These are phyloP conservation scores for Phytophthora cryptogea DNA, from an alignment of 352 stramenopile genomes.

Conservation along the genomic window DNA sequence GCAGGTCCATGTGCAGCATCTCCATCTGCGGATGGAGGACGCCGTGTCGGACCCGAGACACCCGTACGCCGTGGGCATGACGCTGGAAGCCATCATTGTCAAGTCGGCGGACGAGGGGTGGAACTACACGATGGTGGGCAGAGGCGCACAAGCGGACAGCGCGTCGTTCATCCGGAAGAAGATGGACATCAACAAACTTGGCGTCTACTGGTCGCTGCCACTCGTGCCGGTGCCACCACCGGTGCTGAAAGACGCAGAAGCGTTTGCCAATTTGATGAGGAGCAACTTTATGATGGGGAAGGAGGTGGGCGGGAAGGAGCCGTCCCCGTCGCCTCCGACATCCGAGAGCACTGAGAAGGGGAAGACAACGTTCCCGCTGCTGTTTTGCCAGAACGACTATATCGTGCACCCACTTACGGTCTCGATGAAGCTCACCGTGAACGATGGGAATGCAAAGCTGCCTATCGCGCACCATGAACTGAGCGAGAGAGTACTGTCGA, in stretches of 20 bases:
- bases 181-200: constrained; percentile 82
- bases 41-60: constrained; percentile 43
- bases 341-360: neutral
- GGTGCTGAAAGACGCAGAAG: constrained; percentile 53
- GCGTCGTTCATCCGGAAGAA: constrained; percentile 74
- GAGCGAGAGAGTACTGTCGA: constrained; percentile 66
- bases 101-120: constrained; percentile 81
- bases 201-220: constrained; percentile 77
- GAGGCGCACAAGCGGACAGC: constrained; percentile 28
- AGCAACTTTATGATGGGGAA: constrained; percentile 49
- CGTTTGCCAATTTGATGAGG: constrained; percentile 76
- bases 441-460: constrained; percentile 78
- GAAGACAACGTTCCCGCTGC: constrained; percentile 21
- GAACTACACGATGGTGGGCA: constrained; percentile 86
- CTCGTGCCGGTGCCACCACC: constrained; percentile 48
- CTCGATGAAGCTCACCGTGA: constrained; percentile 82
- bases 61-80: constrained; percentile 71
- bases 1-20: constrained; percentile 77
- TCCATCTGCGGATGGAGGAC: constrained; percentile 80
- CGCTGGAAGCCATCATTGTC: constrained; percentile 79
- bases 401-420: constrained; percentile 75
- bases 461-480: constrained; percentile 81
- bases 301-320: constrained; percentile 6
- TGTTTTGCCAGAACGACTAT: constrained; percentile 65
- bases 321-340: constrained; percentile 11